These are phyloP conservation scores for Torulaspora maleeae DNA, from an alignment of 805 yeast species.

Conservation along the genomic window DNA sequence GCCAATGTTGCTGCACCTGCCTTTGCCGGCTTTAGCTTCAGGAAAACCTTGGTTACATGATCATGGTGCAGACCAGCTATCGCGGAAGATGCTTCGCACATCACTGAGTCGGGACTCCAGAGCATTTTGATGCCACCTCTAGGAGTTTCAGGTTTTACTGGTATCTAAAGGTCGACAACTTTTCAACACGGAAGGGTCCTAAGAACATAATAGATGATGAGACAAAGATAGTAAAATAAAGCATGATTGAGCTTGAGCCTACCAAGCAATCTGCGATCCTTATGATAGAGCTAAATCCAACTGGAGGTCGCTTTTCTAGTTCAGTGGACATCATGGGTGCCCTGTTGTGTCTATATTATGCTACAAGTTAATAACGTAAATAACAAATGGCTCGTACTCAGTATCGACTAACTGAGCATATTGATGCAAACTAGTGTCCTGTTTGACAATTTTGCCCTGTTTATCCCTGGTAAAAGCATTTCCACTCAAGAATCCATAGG, in stretches of 20 bases:
- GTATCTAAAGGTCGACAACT: neutral
- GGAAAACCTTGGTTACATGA: conserved; percentile 4
- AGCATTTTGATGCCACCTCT: neutral
- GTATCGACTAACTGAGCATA: conserved; percentile 90
- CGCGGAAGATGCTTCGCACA: neutral
- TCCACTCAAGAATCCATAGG: conserved; percentile 89
- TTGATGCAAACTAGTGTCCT: conserved; percentile 68
- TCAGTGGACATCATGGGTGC: neutral
- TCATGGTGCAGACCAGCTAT: neutral
- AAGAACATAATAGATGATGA: neutral
- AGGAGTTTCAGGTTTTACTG: neutral
- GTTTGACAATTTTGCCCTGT: conserved; percentile 54
- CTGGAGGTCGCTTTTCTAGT: neutral
- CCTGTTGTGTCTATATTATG: conserved; percentile 7
- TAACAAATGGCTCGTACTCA: conserved; percentile 93
- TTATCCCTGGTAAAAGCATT: conserved; percentile 71
- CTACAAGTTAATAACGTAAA: conserved; percentile 42
- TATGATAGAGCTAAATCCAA: neutral
- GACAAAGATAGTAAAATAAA: too few species aligned
- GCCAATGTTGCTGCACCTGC: conserved; percentile 6
- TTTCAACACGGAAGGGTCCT: conserved; percentile 1
- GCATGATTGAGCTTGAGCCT: too few species aligned
- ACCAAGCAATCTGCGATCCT: neutral
- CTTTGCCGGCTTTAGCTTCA: conserved; percentile 7
- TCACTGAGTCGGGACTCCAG: conserved; percentile 5